Base-by-base conservation (phyloP, 2,329 filamentous ascomycete species). In the Pseudogymnoascus sp. region DNA sequence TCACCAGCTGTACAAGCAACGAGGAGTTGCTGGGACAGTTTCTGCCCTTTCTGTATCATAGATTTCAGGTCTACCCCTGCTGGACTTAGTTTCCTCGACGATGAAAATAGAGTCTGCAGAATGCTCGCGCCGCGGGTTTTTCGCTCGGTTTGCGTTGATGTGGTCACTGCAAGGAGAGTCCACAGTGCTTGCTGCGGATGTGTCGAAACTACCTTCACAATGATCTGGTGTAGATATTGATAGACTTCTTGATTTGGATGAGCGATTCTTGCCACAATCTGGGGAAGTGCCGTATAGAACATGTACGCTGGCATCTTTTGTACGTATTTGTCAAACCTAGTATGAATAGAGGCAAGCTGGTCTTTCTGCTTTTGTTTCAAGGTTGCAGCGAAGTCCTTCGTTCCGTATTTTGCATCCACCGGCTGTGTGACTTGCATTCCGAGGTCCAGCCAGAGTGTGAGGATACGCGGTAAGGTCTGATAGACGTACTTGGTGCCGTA, bases 401-500 rank as follows among this genome's bases (percentile, higher is more conserved):
- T 64, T 12, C 68, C 68, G 61, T 67, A 74, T 65, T 78, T 79
- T 1, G 77, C 72, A 67, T 83, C 80, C 62, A 81, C 71, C 25
- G 77, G 75, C 67, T 86, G 84, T 69, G 89, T 83, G 36, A 91
- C 79, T 63, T 89, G 85, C 37, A 88, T 87, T 5, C 91, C 93
- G 64, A 99, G 82, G 68, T 97, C 93, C 37, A 99, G 79, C 93
- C 95, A 99, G 2, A 99, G 79, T 0, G 94, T 99, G 39, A 99
- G 76, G 50, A 97, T 81, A 64, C 95, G 89, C 0, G 94, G 95
- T 35, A 99, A 78, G 0, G 92, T 97, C 73, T 97, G 92, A 69
- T 96, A 96, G 43, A 97, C 84, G 73, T 97, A 97, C 74, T 97
- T 99, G 54, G 91, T 94, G 33, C 94, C 94, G 67, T 87, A 93